These are phyloP conservation scores for Psilocybe cubensis DNA, from an alignment of 768 basidiomycete species.

Conservation along the genomic window DNA sequence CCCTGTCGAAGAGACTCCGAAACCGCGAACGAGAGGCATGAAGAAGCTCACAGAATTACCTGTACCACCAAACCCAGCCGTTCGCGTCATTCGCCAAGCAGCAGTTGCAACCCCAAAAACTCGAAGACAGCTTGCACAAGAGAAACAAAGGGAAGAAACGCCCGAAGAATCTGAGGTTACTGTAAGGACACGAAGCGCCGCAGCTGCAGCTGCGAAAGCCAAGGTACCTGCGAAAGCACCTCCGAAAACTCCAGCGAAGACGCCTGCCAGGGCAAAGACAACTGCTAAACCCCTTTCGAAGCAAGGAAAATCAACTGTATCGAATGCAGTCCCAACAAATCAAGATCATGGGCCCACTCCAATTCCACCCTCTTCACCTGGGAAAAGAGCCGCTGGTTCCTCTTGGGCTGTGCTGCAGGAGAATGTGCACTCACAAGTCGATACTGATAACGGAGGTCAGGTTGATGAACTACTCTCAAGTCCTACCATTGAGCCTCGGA, in stretches of 20 bases:
- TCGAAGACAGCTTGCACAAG: slow-evolving; percentile 8
- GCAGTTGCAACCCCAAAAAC: slow-evolving; percentile 7
- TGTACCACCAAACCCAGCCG: slow-evolving; percentile 21
- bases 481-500: slow-evolving; percentile 11
- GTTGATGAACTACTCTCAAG: slow-evolving; percentile 34
- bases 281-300: slow-evolving; percentile 12
- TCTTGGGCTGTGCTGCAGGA: slow-evolving; percentile 22
- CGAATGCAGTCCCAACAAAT: background rate
- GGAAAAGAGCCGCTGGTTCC: slow-evolving; percentile 2
- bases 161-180: background rate
- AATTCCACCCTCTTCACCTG: background rate
- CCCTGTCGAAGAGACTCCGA: slow-evolving; percentile 1
- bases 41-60: slow-evolving; percentile 26
- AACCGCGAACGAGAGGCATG: slow-evolving; percentile 11
- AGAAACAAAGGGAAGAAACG: slow-evolving; percentile 7
- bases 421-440: slow-evolving; percentile 14
- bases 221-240: slow-evolving; percentile 11
- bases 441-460: slow-evolving; percentile 24
- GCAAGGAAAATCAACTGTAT: background rate
- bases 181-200: slow-evolving; percentile 1
- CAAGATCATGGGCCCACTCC: background rate
- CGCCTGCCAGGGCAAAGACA: slow-evolving; percentile 6
- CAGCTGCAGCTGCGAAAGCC: slow-evolving; percentile 11
- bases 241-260: slow-evolving; percentile 5
- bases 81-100: slow-evolving; percentile 15